A percentile compares a stretch with the other conserved stretches of the same genome.
phyloP scores from a whole-genome alignment of 2,329 filamentous ascomycete genomes.

The Xylaria sp. region DNA sequence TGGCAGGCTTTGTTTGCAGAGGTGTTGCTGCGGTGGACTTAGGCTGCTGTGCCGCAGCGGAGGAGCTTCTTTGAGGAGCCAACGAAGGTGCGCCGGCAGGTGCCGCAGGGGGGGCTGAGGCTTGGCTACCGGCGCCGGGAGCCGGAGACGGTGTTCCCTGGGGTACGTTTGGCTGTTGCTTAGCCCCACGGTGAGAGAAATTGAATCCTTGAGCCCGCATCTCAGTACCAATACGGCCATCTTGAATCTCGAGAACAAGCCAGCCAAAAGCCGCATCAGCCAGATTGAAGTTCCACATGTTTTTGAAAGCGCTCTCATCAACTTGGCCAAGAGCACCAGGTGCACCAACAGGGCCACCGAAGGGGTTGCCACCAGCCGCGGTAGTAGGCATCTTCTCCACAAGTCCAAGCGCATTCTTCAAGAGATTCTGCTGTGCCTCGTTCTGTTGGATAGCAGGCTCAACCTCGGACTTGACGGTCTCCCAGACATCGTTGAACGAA shows the following conservation, averaged over 20 bases:
- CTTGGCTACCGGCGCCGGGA: constrained; percentile 41
- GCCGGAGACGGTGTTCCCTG: constrained; percentile 46
- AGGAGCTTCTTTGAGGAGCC: constrained; percentile 45
- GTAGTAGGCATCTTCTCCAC: constrained; percentile 98
- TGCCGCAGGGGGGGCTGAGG: constrained; percentile 40
- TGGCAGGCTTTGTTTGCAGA: constrained; percentile 53
- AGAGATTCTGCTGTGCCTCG: constrained; percentile 87
- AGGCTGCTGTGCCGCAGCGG: constrained; percentile 44
- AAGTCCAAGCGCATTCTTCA: constrained; percentile 88
- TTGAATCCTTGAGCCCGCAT: constrained; percentile 99
- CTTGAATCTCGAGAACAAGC: constrained; percentile 92
- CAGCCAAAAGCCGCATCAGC: constrained; percentile 97
- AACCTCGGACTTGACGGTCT: constrained; percentile 95
- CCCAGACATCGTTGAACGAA: constrained; percentile 99
- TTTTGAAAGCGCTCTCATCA: constrained; percentile 99
- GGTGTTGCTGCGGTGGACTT: constrained; percentile 54
- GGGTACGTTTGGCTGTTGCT: constrained; percentile 62
- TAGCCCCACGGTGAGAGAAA: constrained; percentile 92
- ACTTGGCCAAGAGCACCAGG: constrained; percentile 81
- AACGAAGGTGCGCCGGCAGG: constrained; percentile 39
- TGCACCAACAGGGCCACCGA: constrained; percentile 82
- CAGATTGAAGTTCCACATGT: constrained; percentile 99
- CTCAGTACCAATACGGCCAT: constrained; percentile 94
- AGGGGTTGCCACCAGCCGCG: constrained; percentile 94
- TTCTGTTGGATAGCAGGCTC: constrained; percentile 93